Evolutionary conservation across 345 rosid species (phyloP).

Genomic region (Citrus sp.): DNA sequence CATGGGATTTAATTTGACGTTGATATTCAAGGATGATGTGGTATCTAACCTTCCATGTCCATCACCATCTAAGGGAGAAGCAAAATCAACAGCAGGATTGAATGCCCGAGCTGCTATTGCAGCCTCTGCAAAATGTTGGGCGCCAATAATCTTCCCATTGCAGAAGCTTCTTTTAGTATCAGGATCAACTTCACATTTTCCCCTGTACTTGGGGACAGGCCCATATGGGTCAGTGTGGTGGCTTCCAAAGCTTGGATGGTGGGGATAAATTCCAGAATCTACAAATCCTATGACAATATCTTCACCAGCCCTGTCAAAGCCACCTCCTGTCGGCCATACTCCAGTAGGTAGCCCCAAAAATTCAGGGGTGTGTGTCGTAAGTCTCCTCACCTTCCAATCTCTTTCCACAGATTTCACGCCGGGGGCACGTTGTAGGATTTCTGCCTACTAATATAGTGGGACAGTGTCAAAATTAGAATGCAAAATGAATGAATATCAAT

Average conservation of each 20-base stretch:
- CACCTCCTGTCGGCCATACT: conserved; percentile 99
- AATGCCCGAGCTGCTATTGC: conserved; percentile 92
- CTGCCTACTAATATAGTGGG: conserved; percentile 80
- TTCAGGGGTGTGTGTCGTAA: conserved; percentile 96
- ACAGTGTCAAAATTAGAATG: conserved; percentile 33
- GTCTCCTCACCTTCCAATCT: conserved; percentile 96
- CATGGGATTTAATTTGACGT: neutral
- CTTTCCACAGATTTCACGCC: conserved; percentile 84
- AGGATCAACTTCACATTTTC: conserved; percentile 90
- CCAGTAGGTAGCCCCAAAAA: conserved; percentile 97
- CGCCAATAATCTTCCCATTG: conserved; percentile 95
- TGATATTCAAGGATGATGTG: neutral
- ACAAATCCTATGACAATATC: conserved; percentile 91
- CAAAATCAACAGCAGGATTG: conserved; percentile 81
- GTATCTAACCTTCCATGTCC: conserved; percentile 92
- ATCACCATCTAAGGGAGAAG: conserved; percentile 99
- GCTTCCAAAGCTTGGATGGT: conserved; percentile 87
- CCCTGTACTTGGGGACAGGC: conserved; percentile 81
- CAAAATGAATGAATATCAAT: conserved; percentile 9
- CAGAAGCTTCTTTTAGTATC: conserved; percentile 65
- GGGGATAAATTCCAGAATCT: conserved; percentile 93
- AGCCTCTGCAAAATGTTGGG: conserved; percentile 98
- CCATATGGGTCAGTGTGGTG: conserved; percentile 68
- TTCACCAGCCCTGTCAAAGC: conserved; percentile 93
- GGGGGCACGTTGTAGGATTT: conserved; percentile 66